These are phyloP conservation scores for Musa troglodytarum DNA, from an alignment of 176 grass and related monocot genomes.

Conservation along the genomic window DNA sequence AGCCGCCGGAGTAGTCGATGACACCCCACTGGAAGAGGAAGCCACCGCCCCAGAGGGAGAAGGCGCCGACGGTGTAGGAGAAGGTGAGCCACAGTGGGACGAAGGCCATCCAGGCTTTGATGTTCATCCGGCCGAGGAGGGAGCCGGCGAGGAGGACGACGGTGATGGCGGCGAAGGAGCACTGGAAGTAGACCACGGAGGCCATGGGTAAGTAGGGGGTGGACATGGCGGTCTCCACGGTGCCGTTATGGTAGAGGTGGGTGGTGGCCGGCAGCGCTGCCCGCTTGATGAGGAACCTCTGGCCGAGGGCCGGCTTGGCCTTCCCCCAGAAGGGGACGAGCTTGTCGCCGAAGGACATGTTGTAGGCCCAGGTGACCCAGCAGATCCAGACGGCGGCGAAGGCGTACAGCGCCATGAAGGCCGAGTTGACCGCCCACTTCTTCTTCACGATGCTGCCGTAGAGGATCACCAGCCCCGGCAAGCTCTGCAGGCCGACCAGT, in stretches of 20 bases:
- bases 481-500: slow-evolving; percentile 18
- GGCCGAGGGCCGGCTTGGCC: slow-evolving; percentile 15
- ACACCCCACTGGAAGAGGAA: slow-evolving; percentile 22
- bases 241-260: slow-evolving; percentile 1
- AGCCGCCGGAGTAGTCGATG: slow-evolving; percentile 25
- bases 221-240: not conserved
- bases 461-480: slow-evolving; percentile 19
- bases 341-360: slow-evolving; percentile 22
- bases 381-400: slow-evolving; percentile 19
- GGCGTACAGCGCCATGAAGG: slow-evolving; percentile 20
- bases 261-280: not conserved
- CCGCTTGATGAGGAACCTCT: slow-evolving; percentile 9
- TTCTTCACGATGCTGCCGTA: slow-evolving; percentile 23
- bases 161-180: slow-evolving; percentile 13
- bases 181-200: slow-evolving; percentile 21
- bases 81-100: slow-evolving; percentile 20
- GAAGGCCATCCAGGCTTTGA: slow-evolving; percentile 23
- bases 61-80: slow-evolving; percentile 21
- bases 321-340: slow-evolving; percentile 22
- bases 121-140: slow-evolving; percentile 14
- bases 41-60: slow-evolving; percentile 19
- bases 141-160: slow-evolving; percentile 19
- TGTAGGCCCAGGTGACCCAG: slow-evolving; percentile 17
- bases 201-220: slow-evolving; percentile 12
- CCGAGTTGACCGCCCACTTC: slow-evolving; percentile 22